phyloP scores from a whole-genome alignment of 371 early-diverging fungal species.

The Gilbertella persicaria region DNA sequence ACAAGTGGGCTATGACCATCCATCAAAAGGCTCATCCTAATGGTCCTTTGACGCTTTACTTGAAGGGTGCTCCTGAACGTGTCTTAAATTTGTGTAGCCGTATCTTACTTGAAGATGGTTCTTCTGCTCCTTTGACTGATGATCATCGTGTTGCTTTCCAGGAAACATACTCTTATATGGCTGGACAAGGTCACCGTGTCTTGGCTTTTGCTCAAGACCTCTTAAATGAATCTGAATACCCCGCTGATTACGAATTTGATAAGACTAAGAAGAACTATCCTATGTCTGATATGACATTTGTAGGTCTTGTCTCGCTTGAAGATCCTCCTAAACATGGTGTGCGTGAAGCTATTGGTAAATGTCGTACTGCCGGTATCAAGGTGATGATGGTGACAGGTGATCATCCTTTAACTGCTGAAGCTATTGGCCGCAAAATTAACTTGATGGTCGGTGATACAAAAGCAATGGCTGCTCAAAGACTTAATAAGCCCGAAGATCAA shows the following conservation, averaged over 20 bases:
- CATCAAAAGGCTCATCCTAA: conserved; percentile 68
- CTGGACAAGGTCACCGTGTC: conserved; percentile 92
- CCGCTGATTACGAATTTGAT: conserved; percentile 70
- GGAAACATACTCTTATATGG: conserved; percentile 82
- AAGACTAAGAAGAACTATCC: conserved; percentile 80
- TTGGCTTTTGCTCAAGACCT: conserved; percentile 86
- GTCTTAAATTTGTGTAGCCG: conserved; percentile 76
- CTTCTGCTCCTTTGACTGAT: conserved; percentile 53
- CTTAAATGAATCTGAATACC: conserved; percentile 66
- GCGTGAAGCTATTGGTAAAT: conserved; percentile 92
- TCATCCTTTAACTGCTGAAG: conserved; percentile 88
- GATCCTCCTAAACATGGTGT: conserved; percentile 98
- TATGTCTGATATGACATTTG: conserved; percentile 69
- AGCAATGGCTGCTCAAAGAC: conserved; percentile 69
- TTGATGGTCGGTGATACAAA: conserved; percentile 87
- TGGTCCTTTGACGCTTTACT: conserved; percentile 73
- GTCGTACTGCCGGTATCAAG: conserved; percentile 90
- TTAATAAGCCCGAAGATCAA: conserved; percentile 56
- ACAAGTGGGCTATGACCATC: conserved; percentile 93
- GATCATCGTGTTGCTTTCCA: conserved; percentile 65
- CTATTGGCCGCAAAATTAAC: conserved; percentile 89
- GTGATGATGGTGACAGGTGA: conserved; percentile 98
- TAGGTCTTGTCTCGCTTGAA: conserved; percentile 85
- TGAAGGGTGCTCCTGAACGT: conserved; percentile 96
- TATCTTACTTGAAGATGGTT: conserved; percentile 48